Evolutionary conservation across 2,329 filamentous ascomycete species (phyloP).

Genomic region (Venturia effusa): DNA sequence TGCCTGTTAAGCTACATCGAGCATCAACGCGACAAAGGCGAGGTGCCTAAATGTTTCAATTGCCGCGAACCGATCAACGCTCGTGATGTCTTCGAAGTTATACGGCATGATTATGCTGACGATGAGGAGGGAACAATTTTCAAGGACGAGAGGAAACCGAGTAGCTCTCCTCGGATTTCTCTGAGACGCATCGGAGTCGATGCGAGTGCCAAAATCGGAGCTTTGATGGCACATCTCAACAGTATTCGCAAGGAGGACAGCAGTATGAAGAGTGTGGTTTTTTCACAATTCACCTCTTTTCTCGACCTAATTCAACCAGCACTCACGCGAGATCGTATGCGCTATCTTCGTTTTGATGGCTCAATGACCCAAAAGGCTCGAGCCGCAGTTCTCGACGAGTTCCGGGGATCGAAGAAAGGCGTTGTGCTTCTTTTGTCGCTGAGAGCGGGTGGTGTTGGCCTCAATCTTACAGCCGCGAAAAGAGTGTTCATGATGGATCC

Average conservation of each 20-base stretch:
- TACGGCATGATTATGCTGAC: constrained; percentile 59
- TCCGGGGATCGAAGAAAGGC: constrained; percentile 36
- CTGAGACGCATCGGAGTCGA: constrained; percentile 56
- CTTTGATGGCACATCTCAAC: constrained; percentile 66
- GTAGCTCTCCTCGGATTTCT: constrained; percentile 38
- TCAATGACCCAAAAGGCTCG: constrained; percentile 79
- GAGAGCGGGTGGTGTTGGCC: constrained; percentile 81
- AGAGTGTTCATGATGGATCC: constrained; percentile 99
- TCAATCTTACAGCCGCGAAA: constrained; percentile 83
- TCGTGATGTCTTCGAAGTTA: constrained; percentile 84
- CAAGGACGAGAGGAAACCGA: constrained; percentile 13
- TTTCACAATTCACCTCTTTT: constrained; percentile 96
- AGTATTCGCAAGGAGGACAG: constrained; percentile 54
- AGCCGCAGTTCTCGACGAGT: constrained; percentile 53
- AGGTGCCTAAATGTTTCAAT: constrained; percentile 75
- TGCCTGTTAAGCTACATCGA: constrained; percentile 86
- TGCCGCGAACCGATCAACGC: constrained; percentile 75
- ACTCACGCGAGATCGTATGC: constrained; percentile 59
- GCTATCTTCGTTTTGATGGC: constrained; percentile 81
- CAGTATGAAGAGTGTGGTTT: constrained; percentile 77
- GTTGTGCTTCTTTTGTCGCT: constrained; percentile 73
- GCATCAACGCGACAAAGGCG: constrained; percentile 68
- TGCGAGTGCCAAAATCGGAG: constrained; percentile 71
- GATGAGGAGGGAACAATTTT: constrained; percentile 28
- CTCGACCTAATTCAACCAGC: constrained; percentile 82